Conservation (phyloP, 1,284 basidiomycete genomes). For the Wolfiporia cocos region DNA sequence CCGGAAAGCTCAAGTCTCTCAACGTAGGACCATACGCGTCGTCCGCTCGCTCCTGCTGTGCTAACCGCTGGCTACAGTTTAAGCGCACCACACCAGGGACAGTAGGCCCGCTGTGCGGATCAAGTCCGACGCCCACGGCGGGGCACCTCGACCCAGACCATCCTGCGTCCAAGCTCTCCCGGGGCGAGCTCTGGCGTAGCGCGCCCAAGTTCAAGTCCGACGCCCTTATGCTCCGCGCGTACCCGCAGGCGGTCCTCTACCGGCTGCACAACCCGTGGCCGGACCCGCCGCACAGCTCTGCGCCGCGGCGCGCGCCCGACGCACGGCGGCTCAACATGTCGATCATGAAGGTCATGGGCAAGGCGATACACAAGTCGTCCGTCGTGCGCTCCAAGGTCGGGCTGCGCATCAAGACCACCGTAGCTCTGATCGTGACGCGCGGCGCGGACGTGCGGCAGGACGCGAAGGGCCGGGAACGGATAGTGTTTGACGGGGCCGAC, state of each 20-base stretch:
- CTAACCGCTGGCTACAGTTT: conserved; percentile 14
- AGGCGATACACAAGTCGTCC: conserved; percentile 14
- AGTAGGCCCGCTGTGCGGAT: conserved; percentile 5
- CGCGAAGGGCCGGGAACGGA: conserved; percentile 14
- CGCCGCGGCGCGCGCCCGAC: conserved; percentile 2
- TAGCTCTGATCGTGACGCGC: conserved; percentile 33
- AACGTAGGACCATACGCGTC: conserved; percentile 12
- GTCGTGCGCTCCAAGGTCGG: conserved; percentile 20
- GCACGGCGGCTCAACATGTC: conserved; percentile 20
- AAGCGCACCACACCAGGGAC: conserved; percentile 24
- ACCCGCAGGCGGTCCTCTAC: conserved; percentile 22
- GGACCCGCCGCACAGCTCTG: conserved; percentile 18
- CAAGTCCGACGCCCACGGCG: neutral
- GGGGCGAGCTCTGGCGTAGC: neutral
- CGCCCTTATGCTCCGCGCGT: conserved; percentile 17
- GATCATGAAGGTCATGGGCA: conserved; percentile 15
- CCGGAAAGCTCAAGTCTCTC: conserved; percentile 11
- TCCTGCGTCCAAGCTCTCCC: conserved; percentile 11
- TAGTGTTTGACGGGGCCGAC: conserved; percentile 25
- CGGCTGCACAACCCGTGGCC: conserved; percentile 10
- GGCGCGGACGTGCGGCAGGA: conserved; percentile 28
- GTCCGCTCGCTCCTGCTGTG: neutral
- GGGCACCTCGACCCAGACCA: conserved; percentile 13
- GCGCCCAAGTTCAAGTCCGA: conserved; percentile 7
- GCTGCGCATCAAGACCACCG: conserved; percentile 31